Evolutionary conservation across 1,284 basidiomycete species (phyloP), one percentile per base, ranked within the genome.

Genomic region (Cutaneotrichosporon sp.): DNA sequence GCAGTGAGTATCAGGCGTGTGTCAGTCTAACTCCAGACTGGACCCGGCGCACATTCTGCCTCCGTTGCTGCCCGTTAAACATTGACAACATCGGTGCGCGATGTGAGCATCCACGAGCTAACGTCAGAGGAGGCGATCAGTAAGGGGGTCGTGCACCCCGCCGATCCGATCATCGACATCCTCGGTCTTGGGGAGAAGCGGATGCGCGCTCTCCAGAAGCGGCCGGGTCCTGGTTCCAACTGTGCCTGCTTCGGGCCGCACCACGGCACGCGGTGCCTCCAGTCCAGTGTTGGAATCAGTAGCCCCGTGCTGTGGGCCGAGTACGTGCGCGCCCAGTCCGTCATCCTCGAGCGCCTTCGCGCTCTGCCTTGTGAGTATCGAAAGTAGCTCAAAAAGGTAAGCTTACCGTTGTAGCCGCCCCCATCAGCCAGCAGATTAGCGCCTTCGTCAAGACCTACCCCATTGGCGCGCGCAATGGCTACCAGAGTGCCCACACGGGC

Each of bases 31-130:
- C 39, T 48, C 14, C 49, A 55, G 54, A 55, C 54, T 55, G 54
- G 54, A 39, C 49, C 22, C 49, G 54, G 22, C 45, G 54, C 29
- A 22, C 46, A 10, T 52, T 49, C 46, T 55, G 54, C 25, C 20
- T 55, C 3, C 54, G 54, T 31, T 55, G 54, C 49, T 55, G 54
- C 31, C 54, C 54, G 5, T 43, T 55, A n/a, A 41, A 55, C 46
- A 27, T 45, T 14, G 49, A 49, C 39, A 55, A 55, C 46, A 17
- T 52, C 7, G 46, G 52, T 50, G n/a, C n/a, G n/a, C n/a, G n/a
- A n/a, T n/a, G n/a, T n/a, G 25, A 26, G 52, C 26, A 10, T 26
- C 33, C 20, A 33, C 20, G 14, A 14, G 33, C 51, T 53, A 8
- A 53, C 19, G 6, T 14, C 52, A 54, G 52, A 51, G 39, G 49